Evolutionary conservation across 2,329 filamentous ascomycete genomes (phyloP), one percentile per base, ranked within the genome.

Genomic region (Aureobasidium zeae): DNA sequence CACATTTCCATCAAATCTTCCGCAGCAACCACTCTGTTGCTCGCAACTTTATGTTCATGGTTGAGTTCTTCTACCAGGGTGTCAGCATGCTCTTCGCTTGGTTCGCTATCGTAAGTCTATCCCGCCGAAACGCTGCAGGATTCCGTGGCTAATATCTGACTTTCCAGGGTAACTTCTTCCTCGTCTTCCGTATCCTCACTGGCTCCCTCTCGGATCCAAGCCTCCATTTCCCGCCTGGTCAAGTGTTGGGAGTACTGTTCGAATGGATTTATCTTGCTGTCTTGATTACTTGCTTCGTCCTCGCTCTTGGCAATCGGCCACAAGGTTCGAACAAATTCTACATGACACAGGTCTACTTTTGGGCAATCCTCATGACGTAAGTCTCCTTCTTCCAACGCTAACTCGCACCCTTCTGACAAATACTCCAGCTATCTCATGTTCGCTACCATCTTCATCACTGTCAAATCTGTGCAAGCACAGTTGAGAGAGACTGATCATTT

Each of bases 71-170:
- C 53, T 98, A 95, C 68, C 88, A 95, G 64, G 91, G 86, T 1
- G 74, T 89, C 64, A 94, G 86, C 72, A 95, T 96, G 86, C 75
- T 98, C 58, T 98, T 96, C 62, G 88, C 91, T 42, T 98, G 91
- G 91, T 96, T 98, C 60, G 86, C 83, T 55, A 91, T 96, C 58
- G 84, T 71, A 59, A 62, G 67, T 62, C 15, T 20, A 31, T 3
- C 28, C 15, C 33, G 3, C 12, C n/a, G 42, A 28, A 8, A 28
- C n/a, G n/a, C n/a, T n/a, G n/a, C n/a, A n/a, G 17, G 15, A 21
- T 31, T 3, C n/a, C n/a, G n/a, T n/a, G 3, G 20, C 20, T 21
- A 28, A 45, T 38, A 39, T 19, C 49, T 51, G 46, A 52, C 46
- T 43, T 28, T 34, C 13, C 44, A 71, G 69, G 78, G 91, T 59